Evolutionary conservation across 2,329 filamentous ascomycete genomes (phyloP), one percentile per base, ranked within the genome.

Genomic region (Rutstroemia sp.): DNA sequence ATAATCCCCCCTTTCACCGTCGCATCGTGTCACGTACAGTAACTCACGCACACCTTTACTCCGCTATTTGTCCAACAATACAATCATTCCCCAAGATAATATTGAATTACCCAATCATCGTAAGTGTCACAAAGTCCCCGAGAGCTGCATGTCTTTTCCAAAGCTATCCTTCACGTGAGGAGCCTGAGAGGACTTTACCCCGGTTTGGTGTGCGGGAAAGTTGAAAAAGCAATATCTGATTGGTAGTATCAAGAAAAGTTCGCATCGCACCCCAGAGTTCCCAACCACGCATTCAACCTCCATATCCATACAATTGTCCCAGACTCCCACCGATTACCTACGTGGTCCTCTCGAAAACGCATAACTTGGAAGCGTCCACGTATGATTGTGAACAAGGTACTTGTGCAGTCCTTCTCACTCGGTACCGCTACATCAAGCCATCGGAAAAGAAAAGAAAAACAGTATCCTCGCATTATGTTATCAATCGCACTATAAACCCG

Each of bases 271-370:
- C n/a, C 46, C 48, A 52, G 27, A 44, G 9, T 8, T 46, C 38
- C 27, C 49, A 56, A 42, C 38, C 54, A 47, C 49, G 23, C 49
- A 47, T 49, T 47, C 49, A 46, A 60, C 30, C 56, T 59, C 41
- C 59, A 60, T 57, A 59, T 58, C 61, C 18, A 52, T 56, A 54
- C 56, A 58, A 49, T 57, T 52, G 25, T 27, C 25, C 25, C 25
- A 27, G 25, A 27, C 53, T 51, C 57, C 50, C 42, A 57, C 58
- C 59, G 56, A 52, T 50, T 42, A 58, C 65, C 64, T 65, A 68
- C 67, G 65, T 68, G 67, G 63, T 63, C 64, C 54, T 45, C 57
- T 55, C 52, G 56, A 62, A 52, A 52, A 59, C 63, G 56, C 60
- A 56, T 58, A 38, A 58, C 57, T 51, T 54, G 62, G 54, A 50